phyloP scores from a whole-genome alignment of 78 protist species.

The Monosiga brevicollis region DNA sequence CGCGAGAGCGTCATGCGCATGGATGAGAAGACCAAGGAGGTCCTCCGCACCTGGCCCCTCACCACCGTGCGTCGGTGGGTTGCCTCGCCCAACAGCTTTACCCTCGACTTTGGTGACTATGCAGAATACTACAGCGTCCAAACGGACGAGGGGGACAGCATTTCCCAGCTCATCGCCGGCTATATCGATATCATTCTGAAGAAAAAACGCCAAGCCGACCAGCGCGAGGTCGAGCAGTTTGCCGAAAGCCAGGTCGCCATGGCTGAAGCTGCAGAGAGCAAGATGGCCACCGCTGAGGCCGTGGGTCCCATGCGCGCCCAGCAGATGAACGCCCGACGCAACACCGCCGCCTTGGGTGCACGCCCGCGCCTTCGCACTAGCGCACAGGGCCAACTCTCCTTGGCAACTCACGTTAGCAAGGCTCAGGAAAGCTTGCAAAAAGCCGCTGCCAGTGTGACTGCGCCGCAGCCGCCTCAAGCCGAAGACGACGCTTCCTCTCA shows the following conservation, averaged over 20 bases:
- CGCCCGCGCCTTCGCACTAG: too few species aligned
- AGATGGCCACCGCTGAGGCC: too few species aligned
- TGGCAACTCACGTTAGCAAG: too few species aligned
- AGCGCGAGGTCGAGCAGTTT: too few species aligned
- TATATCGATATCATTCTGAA: slow-evolving; percentile 71
- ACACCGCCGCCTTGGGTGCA: too few species aligned
- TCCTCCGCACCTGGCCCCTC: slow-evolving; percentile 49
- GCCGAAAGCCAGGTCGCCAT: too few species aligned
- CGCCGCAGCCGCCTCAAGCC: slow-evolving; percentile 20
- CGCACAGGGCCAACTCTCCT: too few species aligned
- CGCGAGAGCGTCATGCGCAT: slow-evolving; percentile 61
- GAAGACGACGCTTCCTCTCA: background rate
- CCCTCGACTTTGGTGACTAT: slow-evolving; percentile 77
- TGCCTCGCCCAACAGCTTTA: slow-evolving; percentile 63
- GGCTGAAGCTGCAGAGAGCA: too few species aligned
- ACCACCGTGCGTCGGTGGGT: slow-evolving; percentile 71
- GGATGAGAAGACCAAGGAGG: slow-evolving; percentile 55
- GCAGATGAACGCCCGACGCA: too few species aligned
- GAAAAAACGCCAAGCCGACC: slow-evolving; percentile 44
- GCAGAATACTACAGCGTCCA: slow-evolving; percentile 47
- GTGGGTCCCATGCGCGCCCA: too few species aligned
- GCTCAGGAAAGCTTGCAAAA: too few species aligned
- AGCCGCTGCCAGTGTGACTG: too few species aligned
- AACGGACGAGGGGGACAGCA: slow-evolving; percentile 70
- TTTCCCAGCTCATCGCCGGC: slow-evolving; percentile 60